Percentiles rank a stretch among this genome's conserved stretches.
Evolutionary conservation across 106 monocot species (phyloP).

Genomic region (Ottelia alismoides): DNA sequence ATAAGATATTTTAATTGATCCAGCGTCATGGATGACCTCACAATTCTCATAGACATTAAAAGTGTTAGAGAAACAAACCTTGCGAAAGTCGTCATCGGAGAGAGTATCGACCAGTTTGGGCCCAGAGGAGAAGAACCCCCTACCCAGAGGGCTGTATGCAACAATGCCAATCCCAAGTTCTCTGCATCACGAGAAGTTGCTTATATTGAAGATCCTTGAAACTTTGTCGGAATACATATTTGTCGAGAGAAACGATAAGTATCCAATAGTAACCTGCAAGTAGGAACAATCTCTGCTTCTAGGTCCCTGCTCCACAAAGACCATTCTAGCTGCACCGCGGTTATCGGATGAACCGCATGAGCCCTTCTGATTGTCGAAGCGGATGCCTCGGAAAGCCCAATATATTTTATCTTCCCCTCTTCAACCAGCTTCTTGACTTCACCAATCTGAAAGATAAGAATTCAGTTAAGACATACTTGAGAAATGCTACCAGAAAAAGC

Average conservation of each 20-base stretch:
- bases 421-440: too few species aligned
- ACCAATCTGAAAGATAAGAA: too few species aligned
- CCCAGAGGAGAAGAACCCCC: background rate
- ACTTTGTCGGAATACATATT: too few species aligned
- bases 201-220: too few species aligned
- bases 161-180: slow-evolving; percentile 2
- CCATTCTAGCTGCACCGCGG: slow-evolving; percentile 22
- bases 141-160: slow-evolving; percentile 4
- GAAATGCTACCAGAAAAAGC: too few species aligned
- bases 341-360: slow-evolving; percentile 10
- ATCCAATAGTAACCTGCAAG: slow-evolving; percentile 52
- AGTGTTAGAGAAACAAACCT: too few species aligned
- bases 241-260: too few species aligned
- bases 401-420: background rate
- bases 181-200: too few species aligned
- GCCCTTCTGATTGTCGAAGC: slow-evolving; percentile 4
- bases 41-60: too few species aligned
- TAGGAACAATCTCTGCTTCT: slow-evolving; percentile 48
- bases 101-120: background rate
- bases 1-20: too few species aligned
- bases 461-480: too few species aligned
- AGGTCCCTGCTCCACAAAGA: slow-evolving; percentile 49
- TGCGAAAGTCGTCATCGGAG: background rate
- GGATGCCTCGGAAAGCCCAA: slow-evolving; percentile 3
- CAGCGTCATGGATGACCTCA: too few species aligned